Conservation (phyloP, 495 filamentous ascomycete species). For the Geopyxis carbonaria region DNA sequence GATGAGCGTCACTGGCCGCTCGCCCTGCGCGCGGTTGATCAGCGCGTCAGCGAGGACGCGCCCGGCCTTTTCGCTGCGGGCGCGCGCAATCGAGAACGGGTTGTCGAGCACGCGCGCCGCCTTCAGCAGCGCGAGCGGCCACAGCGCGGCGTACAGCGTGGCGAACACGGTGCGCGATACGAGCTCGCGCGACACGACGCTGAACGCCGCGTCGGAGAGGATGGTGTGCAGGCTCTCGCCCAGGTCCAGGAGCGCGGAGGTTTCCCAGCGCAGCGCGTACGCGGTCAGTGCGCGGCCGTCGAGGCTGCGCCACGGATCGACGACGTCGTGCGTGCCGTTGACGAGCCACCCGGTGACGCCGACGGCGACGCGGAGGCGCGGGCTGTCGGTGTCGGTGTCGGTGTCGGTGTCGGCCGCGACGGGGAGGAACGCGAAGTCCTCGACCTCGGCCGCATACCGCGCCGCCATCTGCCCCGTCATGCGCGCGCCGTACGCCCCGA, state of each 20-base stretch:
- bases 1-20: slow-evolving; percentile 70
- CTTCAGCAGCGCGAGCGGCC: slow-evolving; percentile 65
- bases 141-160: slow-evolving; percentile 48
- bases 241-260: slow-evolving; percentile 57
- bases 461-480: slow-evolving; percentile 81
- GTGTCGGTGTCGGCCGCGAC: slow-evolving; percentile 33
- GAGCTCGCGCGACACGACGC: slow-evolving; percentile 58
- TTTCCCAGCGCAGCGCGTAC: slow-evolving; percentile 74
- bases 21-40: slow-evolving; percentile 74
- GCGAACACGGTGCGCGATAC: slow-evolving; percentile 62
- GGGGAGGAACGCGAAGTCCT: slow-evolving; percentile 78
- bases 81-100: slow-evolving; percentile 68
- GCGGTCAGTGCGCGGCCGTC: slow-evolving; percentile 52
- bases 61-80: slow-evolving; percentile 74
- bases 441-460: slow-evolving; percentile 66
- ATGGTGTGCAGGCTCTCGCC: slow-evolving; percentile 57
- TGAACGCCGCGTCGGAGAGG: slow-evolving; percentile 61
- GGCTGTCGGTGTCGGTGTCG: slow-evolving; percentile 25
- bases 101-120: slow-evolving; percentile 72
- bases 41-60: slow-evolving; percentile 70
- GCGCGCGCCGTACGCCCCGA: slow-evolving; percentile 74
- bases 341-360: slow-evolving; percentile 71
- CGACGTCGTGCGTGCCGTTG: slow-evolving; percentile 40
- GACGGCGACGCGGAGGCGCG: slow-evolving; percentile 65
- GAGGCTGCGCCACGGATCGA: slow-evolving; percentile 58